A percentile compares a stretch with the other conserved stretches of the same genome.
Evolutionary conservation across 2,329 filamentous ascomycete species (phyloP).

Genomic region (Fusarium keratoplasticum): DNA sequence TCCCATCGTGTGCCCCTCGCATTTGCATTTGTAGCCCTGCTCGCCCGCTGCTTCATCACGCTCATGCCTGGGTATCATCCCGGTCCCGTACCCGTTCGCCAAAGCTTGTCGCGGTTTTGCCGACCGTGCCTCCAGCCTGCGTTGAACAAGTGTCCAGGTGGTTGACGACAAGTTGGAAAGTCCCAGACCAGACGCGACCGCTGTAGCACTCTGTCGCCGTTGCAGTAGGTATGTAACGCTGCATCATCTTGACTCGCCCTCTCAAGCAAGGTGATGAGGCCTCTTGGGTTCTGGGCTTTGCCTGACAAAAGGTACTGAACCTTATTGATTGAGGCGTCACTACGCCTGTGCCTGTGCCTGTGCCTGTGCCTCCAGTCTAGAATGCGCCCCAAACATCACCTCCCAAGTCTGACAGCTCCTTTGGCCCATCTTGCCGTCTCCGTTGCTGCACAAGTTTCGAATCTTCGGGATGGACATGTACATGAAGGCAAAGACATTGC

Average conservation of each 20-base stretch:
- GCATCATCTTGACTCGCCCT: not conserved
- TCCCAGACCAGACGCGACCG: not conserved
- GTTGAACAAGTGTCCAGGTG: constrained; percentile 1
- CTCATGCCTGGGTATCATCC: not conserved
- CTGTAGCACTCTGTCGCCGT: not conserved
- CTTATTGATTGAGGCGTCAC: not conserved
- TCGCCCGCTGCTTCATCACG: not conserved
- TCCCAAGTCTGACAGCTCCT: not conserved
- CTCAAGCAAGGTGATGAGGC: not conserved
- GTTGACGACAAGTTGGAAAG: not conserved
- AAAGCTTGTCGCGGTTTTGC: constrained; percentile 16
- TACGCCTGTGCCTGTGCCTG: not conserved
- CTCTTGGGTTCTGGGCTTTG: not conserved
- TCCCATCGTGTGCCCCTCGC: constrained; percentile 13
- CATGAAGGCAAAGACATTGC: constrained; percentile 58
- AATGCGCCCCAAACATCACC: not conserved
- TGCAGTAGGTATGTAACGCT: not conserved
- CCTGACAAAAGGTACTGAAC: not conserved
- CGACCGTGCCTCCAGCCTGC: constrained; percentile 3
- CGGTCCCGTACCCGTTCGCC: constrained; percentile 26
- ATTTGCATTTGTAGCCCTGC: not conserved
- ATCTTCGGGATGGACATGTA: constrained; percentile 55
- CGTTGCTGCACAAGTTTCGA: constrained; percentile 45
- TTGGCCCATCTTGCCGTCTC: not conserved
- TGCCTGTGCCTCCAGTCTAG: not conserved